Percentiles rank a stretch among this genome's conserved stretches.
Conservation (phyloP, 2,329 filamentous ascomycete species). For the Calonectria multiphialidica region DNA sequence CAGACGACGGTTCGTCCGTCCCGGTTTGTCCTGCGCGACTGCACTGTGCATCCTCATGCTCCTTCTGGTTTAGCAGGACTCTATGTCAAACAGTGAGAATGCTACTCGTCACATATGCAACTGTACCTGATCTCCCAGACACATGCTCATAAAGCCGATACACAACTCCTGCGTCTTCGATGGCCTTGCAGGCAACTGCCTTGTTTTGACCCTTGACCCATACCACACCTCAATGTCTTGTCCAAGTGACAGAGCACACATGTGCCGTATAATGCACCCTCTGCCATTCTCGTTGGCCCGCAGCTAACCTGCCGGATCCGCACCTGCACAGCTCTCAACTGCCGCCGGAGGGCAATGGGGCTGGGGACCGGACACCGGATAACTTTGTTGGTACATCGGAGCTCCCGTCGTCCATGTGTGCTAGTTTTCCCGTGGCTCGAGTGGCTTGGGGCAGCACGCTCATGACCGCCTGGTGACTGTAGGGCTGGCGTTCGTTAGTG, state of each 20-base stretch:
- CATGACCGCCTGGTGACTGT: neutral
- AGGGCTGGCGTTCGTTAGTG: slow-evolving; percentile 13
- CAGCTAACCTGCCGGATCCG: slow-evolving; percentile 7
- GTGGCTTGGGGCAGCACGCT: neutral
- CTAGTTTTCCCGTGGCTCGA: neutral
- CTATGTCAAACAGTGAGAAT: neutral
- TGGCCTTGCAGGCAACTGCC: neutral
- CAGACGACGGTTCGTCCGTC: neutral
- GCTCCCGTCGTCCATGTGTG: neutral
- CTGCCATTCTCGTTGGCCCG: neutral
- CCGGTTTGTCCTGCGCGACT: neutral
- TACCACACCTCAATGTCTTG: neutral
- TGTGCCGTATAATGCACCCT: slow-evolving; percentile 3
- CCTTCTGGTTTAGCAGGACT: neutral
- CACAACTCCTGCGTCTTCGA: neutral
- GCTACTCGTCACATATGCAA: slow-evolving; percentile 10
- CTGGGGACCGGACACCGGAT: neutral
- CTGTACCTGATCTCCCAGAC: slow-evolving; percentile 11
- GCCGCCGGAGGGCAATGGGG: neutral
- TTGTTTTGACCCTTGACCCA: slow-evolving; percentile 6
- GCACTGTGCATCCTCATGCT: neutral
- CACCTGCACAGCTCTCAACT: slow-evolving; percentile 11
- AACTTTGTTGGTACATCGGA: neutral
- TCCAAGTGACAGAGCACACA: neutral
- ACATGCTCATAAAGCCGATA: neutral